These are phyloP conservation scores for Heterobasidion parviporum DNA, from an alignment of 1,284 basidiomycete genomes.

Conservation along the genomic window DNA sequence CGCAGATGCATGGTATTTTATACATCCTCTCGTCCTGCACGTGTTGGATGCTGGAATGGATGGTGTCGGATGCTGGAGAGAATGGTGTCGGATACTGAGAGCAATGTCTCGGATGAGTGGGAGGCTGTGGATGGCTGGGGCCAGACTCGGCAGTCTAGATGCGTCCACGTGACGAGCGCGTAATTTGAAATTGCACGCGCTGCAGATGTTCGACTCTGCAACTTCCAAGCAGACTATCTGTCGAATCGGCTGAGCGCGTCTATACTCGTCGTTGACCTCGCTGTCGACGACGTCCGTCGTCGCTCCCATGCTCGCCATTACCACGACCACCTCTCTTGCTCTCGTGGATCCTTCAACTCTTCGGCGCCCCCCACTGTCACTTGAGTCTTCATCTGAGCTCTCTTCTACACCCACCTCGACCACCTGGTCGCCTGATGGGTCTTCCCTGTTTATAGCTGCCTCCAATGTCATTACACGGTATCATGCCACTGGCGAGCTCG, in stretches of 20 bases:
- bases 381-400: slow-evolving; percentile 30
- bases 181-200: background rate
- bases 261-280: background rate
- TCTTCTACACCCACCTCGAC: slow-evolving; percentile 31
- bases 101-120: background rate
- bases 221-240: no score
- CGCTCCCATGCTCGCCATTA: slow-evolving; percentile 40
- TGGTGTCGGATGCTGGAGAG: background rate
- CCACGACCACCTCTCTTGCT: slow-evolving; percentile 33
- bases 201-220: background rate
- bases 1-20: background rate
- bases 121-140: background rate
- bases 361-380: slow-evolving; percentile 29
- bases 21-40: background rate
- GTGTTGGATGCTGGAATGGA: background rate
- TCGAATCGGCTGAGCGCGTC: no score
- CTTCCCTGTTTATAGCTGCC: slow-evolving; percentile 43
- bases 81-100: background rate
- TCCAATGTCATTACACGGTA: slow-evolving; percentile 40
- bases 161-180: background rate
- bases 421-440: slow-evolving; percentile 49
- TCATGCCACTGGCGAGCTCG: slow-evolving; percentile 33
- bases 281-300: background rate
- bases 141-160: background rate
- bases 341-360: slow-evolving; percentile 38